Evolutionary conservation across 108 stramenopile species (phyloP).

Genomic region (Cyclotella choctawhatcheeana): DNA sequence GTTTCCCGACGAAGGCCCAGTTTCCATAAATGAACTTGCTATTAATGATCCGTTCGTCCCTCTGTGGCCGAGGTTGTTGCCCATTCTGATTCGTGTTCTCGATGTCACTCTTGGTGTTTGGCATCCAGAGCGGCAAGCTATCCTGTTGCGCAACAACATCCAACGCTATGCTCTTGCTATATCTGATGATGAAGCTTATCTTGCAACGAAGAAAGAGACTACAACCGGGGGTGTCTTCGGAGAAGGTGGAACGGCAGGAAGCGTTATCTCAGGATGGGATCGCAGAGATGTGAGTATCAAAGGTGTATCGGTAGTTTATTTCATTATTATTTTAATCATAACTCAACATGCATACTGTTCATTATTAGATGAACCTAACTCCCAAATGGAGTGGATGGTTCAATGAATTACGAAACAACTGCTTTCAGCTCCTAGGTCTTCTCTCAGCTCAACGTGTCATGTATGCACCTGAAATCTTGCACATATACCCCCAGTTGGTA

Average conservation of each 20-base stretch:
- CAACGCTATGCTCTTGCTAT: slow-evolving; percentile 86
- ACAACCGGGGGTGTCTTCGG: slow-evolving; percentile 84
- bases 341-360: not conserved
- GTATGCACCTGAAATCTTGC: slow-evolving; percentile 78
- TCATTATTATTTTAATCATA: too few species aligned
- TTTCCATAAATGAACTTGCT: slow-evolving; percentile 79
- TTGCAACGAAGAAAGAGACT: slow-evolving; percentile 73
- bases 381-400: slow-evolving; percentile 92
- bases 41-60: slow-evolving; percentile 87
- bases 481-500: slow-evolving; percentile 69
- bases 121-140: slow-evolving; percentile 73
- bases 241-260: slow-evolving; percentile 91
- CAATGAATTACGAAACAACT: slow-evolving; percentile 81
- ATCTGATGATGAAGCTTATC: slow-evolving; percentile 89
- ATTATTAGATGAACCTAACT: slow-evolving; percentile 61
- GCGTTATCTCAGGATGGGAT: slow-evolving; percentile 75
- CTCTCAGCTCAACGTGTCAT: slow-evolving; percentile 72
- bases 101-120: slow-evolving; percentile 72
- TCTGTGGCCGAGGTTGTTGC: slow-evolving; percentile 85
- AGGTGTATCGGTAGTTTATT: too few species aligned
- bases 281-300: slow-evolving; percentile 65
- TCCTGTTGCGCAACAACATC: slow-evolving; percentile 63
- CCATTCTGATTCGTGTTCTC: slow-evolving; percentile 61
- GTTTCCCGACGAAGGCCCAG: slow-evolving; percentile 86
- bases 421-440: slow-evolving; percentile 85